A percentile compares a stretch with the other conserved stretches of the same genome.
These are phyloP conservation scores for Trifolium fragiferum DNA, from an alignment of 306 rosid species.

Conservation along the genomic window DNA sequence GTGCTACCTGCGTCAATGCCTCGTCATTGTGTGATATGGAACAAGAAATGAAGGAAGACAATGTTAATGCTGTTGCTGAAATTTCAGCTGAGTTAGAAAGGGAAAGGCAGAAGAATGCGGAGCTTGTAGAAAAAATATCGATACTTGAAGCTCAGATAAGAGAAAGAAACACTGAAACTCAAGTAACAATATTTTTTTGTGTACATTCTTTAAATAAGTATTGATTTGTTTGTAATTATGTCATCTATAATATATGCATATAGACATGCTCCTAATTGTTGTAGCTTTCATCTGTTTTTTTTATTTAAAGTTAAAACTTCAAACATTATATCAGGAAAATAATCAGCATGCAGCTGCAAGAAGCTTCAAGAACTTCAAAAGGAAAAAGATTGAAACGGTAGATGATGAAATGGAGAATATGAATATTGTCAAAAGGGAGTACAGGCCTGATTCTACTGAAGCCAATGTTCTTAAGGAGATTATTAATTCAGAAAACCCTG, in stretches of 20 bases:
- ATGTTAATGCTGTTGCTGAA: slow-evolving; percentile 54
- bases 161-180: slow-evolving; percentile 51
- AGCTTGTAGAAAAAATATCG: slow-evolving; percentile 73
- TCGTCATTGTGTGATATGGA: slow-evolving; percentile 60
- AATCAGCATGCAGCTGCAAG: slow-evolving; percentile 47
- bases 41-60: slow-evolving; percentile 62
- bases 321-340: slow-evolving; percentile 52
- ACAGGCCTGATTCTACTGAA: slow-evolving; percentile 42
- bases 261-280: neutral
- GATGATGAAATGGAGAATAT: slow-evolving; percentile 42
- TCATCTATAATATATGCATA: no score
- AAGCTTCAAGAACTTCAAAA: slow-evolving; percentile 60
- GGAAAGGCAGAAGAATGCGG: slow-evolving; percentile 75
- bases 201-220: slow-evolving; percentile 5
- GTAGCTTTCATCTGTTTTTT: slow-evolving; percentile 18
- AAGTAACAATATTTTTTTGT: slow-evolving; percentile 50
- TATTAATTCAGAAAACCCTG: slow-evolving; percentile 34
- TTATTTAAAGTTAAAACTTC: neutral
- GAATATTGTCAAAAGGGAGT: slow-evolving; percentile 46
- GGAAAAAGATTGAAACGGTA: slow-evolving; percentile 49
- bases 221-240: neutral
- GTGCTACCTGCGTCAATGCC: slow-evolving; percentile 63
- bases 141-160: slow-evolving; percentile 82
- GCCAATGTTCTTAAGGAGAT: slow-evolving; percentile 41
- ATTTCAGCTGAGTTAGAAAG: slow-evolving; percentile 71